A percentile compares a stretch with the other conserved stretches of the same genome.
Evolutionary conservation across 495 filamentous ascomycete genomes (phyloP).

Genomic region (Podospora anserina): DNA sequence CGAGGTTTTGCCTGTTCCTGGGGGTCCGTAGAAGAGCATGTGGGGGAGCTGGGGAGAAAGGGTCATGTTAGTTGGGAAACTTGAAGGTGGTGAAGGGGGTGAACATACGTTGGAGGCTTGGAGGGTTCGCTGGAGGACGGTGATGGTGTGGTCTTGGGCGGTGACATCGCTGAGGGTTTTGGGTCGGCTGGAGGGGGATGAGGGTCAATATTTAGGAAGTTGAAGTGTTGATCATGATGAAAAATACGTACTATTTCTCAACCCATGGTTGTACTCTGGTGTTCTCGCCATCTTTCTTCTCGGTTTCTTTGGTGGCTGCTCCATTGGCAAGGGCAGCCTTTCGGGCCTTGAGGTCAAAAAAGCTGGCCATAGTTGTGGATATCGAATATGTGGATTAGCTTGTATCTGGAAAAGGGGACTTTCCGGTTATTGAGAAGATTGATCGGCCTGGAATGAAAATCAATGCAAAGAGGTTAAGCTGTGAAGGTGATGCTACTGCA

Average conservation of each 20-base stretch:
- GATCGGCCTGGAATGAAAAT: not conserved
- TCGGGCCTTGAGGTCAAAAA: constrained; percentile 93
- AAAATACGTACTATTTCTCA: constrained; percentile 89
- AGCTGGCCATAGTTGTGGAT: constrained; percentile 60
- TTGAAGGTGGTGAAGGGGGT: not conserved
- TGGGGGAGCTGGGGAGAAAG: constrained; percentile 71
- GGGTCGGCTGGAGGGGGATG: constrained; percentile 65
- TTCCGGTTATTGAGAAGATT: not conserved
- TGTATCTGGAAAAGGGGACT: not conserved
- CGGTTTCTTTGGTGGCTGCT: constrained; percentile 44
- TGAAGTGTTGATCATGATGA: not conserved
- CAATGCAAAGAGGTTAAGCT: not conserved
- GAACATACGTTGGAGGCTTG: constrained; percentile 82
- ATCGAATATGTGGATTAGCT: not conserved
- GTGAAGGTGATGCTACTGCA: not conserved
- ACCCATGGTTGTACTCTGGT: constrained; percentile 86
- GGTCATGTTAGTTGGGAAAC: constrained; percentile 11
- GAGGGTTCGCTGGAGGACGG: constrained; percentile 83
- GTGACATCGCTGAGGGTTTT: constrained; percentile 92
- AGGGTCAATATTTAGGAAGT: constrained; percentile 20
- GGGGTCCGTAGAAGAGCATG: constrained; percentile 99
- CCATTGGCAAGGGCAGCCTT: constrained; percentile 69
- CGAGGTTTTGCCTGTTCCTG: constrained; percentile 97
- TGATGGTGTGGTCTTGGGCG: constrained; percentile 95
- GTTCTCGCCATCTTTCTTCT: constrained; percentile 58